Conservation (phyloP, 108 stramenopile species). For the Epithemia pelagica region DNA sequence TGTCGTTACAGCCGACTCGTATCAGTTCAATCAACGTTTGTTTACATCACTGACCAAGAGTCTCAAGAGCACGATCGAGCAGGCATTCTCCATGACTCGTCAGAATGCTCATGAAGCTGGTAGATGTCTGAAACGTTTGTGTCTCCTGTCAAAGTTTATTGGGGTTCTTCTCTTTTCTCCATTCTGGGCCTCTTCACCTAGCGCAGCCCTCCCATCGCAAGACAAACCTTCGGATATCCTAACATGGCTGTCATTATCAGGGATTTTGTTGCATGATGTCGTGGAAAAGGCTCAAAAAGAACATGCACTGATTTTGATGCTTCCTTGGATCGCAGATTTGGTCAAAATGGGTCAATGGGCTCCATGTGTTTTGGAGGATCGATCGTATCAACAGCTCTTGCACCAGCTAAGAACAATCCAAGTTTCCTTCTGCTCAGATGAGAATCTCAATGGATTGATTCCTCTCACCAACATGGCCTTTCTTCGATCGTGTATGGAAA, state of each 20-base stretch:
- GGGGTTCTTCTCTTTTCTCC: conserved; percentile 73
- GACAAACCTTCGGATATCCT: conserved; percentile 12
- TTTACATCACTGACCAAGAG: conserved; percentile 21
- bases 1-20: conserved; percentile 49
- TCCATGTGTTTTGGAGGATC: conserved; percentile 27
- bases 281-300: conserved; percentile 38
- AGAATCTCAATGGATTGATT: not conserved
- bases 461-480: conserved; percentile 7
- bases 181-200: conserved; percentile 34
- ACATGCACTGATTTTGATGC: conserved; percentile 21
- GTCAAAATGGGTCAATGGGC: conserved; percentile 77
- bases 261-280: conserved; percentile 24
- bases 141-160: conserved; percentile 64
- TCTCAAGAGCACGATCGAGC: conserved; percentile 6
- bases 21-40: conserved; percentile 55
- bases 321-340: conserved; percentile 66
- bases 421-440: not conserved
- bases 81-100: conserved; percentile 2
- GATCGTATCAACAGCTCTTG: conserved; percentile 37
- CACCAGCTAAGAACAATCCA: conserved; percentile 16
- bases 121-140: conserved; percentile 35
- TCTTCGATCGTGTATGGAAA: conserved; percentile 35
- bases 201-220: conserved; percentile 5
- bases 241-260: conserved; percentile 18
- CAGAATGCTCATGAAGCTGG: conserved; percentile 24